Evolutionary conservation across 2,329 filamentous ascomycete genomes (phyloP), one percentile per base, ranked within the genome.

Genomic region (Byssoonygena ceratinophila): DNA sequence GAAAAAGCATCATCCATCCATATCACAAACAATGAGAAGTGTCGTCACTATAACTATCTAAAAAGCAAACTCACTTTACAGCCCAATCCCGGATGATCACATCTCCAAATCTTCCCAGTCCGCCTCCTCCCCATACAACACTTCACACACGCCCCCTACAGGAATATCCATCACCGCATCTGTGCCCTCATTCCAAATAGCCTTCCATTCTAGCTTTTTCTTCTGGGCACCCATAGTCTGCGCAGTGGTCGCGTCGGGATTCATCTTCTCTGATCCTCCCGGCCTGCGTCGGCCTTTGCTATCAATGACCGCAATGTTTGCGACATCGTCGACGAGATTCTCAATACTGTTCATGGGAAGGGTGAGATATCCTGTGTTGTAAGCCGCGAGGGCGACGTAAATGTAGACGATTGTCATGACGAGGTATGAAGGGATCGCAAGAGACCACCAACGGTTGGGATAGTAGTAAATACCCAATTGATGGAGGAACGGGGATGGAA

Each of bases 91-190:
- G n/a, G 29, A 36, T 36, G 29, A 22, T 23, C 41, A 25, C 8
- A 18, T n/a, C 29, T 36, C 20, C 29, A 36, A 27, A 20, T 45
- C 32, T 16, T 20, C 49, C 7, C 40, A 20, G 31, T 37, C 14
- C 37, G 5, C 47, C 6, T 53, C 53, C 39, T 72, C 71, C 51
- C 80, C 90, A 68, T 97, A 98, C 20, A 98, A 66, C 31, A 98
- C 82, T 72, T 98, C 90, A 64, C 91, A 97, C 1, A 97, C 91
- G 0, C 91, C 92, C 8, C 89, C 90, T 59, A 97, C 79, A 6
- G 92, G 92, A 46, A 98, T 84, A 71, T 98, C 92, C 86, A 98
- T 86, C 6, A 97, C 92, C 1, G 89, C 92, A 74, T 98, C 92
- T 0, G 92, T 98, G 16, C 92, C 89, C 61, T 87, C 83, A 63